Evolutionary conservation across 1,139 yeast genomes (phyloP).

Genomic region (Pichiaceae sp.): DNA sequence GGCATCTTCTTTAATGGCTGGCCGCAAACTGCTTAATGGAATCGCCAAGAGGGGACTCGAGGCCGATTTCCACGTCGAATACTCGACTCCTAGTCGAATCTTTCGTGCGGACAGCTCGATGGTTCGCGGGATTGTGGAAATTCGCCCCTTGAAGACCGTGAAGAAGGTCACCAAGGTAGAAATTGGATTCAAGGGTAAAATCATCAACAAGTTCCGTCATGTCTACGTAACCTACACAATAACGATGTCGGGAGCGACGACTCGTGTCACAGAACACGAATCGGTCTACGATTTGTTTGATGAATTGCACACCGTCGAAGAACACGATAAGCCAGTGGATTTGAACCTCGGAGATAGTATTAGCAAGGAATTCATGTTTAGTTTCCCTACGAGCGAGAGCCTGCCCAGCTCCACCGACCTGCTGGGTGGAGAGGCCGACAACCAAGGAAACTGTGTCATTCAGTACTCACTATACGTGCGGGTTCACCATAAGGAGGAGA

Average conservation of each 20-base stretch:
- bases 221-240: slow-evolving; percentile 2
- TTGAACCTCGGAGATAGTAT: neutral
- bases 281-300: neutral
- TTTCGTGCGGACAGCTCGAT: slow-evolving; percentile 2
- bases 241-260: slow-evolving; percentile 2
- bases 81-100: slow-evolving; percentile 1
- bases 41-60: neutral
- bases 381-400: neutral
- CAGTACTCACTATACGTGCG: slow-evolving; percentile 1
- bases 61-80: slow-evolving; percentile 1
- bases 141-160: neutral
- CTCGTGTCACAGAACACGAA: slow-evolving; percentile 1
- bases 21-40: neutral
- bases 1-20: too few species aligned
- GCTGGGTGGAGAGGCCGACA: slow-evolving; percentile 3
- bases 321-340: neutral
- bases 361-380: neutral
- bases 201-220: slow-evolving; percentile 1
- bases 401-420: slow-evolving; percentile 3
- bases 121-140: slow-evolving; percentile 1
- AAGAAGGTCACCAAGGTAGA: slow-evolving; percentile 1
- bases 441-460: slow-evolving; percentile 1
- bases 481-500: neutral
- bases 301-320: neutral
- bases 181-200: slow-evolving; percentile 2